A percentile compares a stretch with the other conserved stretches of the same genome.
Conservation (phyloP, 2,329 filamentous ascomycete species). For the Sphaerulina populicola region DNA sequence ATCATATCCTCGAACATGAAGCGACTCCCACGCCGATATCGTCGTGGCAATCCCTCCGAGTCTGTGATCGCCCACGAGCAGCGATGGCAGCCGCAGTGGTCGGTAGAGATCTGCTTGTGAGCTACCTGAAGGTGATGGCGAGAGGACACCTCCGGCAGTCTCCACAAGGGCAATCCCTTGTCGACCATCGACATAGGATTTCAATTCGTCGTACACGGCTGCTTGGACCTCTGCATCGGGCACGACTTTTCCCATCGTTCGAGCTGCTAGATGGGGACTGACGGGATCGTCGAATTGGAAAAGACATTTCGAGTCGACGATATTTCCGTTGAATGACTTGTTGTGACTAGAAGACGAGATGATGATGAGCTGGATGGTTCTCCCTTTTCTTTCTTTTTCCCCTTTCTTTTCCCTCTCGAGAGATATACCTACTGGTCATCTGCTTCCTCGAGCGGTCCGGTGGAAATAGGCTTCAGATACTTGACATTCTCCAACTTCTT, state of each 20-base stretch:
- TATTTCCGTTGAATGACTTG: constrained; percentile 24
- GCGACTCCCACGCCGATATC: constrained; percentile 70
- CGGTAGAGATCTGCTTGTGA: constrained; percentile 72
- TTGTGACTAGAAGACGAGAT: constrained; percentile 1
- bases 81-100: constrained; percentile 61
- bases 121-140: constrained; percentile 65
- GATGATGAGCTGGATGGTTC: neutral
- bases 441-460: constrained; percentile 59
- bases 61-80: constrained; percentile 66
- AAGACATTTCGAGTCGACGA: constrained; percentile 52
- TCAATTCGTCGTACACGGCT: constrained; percentile 36
- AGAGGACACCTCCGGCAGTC: constrained; percentile 75
- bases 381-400: neutral
- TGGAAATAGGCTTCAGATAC: constrained; percentile 77
- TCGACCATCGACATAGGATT: constrained; percentile 37
- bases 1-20: constrained; percentile 70
- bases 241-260: constrained; percentile 22
- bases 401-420: no score
- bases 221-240: constrained; percentile 33
- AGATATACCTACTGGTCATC: constrained; percentile 53
- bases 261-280: constrained; percentile 69
- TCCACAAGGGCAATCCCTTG: constrained; percentile 63
- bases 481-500: constrained; percentile 46
- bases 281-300: constrained; percentile 66
- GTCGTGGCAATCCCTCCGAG: constrained; percentile 74